Evolutionary conservation across 1,284 basidiomycete species (phyloP).

Genomic region (Ganoderma lingzhi): DNA sequence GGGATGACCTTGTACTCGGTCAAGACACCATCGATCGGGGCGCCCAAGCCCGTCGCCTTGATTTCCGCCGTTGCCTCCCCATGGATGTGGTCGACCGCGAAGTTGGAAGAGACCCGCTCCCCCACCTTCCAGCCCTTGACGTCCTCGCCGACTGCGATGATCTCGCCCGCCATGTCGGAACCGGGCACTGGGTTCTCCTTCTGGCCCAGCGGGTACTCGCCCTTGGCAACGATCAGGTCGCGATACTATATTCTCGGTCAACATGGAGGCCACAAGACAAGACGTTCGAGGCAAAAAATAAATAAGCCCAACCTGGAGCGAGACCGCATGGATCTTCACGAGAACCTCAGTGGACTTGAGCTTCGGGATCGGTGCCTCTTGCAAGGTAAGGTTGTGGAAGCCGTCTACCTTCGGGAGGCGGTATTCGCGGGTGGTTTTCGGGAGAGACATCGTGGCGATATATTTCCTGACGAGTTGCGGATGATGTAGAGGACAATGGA

Average conservation of each 20-base stretch:
- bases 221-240: slow-evolving; percentile 50
- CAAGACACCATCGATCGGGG: slow-evolving; percentile 59
- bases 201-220: slow-evolving; percentile 41
- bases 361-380: slow-evolving; percentile 41
- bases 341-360: slow-evolving; percentile 52
- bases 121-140: slow-evolving; percentile 53
- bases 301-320: slow-evolving; percentile 44
- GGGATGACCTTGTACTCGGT: slow-evolving; percentile 54
- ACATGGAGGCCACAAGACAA: slow-evolving; percentile 8
- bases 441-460: slow-evolving; percentile 35
- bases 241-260: slow-evolving; percentile 44
- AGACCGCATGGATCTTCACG: slow-evolving; percentile 60
- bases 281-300: neutral
- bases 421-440: slow-evolving; percentile 44
- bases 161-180: slow-evolving; percentile 71
- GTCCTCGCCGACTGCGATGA: slow-evolving; percentile 59
- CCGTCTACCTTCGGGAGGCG: slow-evolving; percentile 41
- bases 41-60: slow-evolving; percentile 52
- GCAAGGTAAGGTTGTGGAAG: slow-evolving; percentile 44
- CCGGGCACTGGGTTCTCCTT: slow-evolving; percentile 54
- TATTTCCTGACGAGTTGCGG: neutral
- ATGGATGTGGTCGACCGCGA: slow-evolving; percentile 31
- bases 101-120: slow-evolving; percentile 57
- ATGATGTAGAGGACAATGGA: neutral
- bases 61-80: slow-evolving; percentile 34